Conservation (phyloP, 1,284 basidiomycete species). For the Porodaedalea pini region DNA sequence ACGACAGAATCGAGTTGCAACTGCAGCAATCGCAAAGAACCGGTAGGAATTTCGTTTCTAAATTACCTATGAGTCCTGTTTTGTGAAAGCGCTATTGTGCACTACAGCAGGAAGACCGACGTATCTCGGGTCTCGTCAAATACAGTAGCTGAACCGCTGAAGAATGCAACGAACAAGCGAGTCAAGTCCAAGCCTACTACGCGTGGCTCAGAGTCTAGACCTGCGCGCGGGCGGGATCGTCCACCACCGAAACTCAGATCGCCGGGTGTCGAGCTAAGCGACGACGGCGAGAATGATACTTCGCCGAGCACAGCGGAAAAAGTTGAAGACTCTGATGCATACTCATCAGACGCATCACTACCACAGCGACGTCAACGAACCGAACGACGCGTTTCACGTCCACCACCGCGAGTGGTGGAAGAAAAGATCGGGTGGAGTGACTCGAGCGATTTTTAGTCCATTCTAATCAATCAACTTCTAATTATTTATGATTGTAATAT, state of each 20-base stretch:
- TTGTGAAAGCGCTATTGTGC: neutral
- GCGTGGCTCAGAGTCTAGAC: neutral
- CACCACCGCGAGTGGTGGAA: neutral
- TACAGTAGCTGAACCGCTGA: neutral
- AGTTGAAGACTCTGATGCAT: constrained; percentile 1
- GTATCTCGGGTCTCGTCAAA: neutral
- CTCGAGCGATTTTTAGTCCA: constrained; percentile 11
- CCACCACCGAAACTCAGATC: constrained; percentile 9
- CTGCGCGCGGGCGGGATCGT: neutral
- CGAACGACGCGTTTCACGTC: neutral
- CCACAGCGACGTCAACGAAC: neutral
- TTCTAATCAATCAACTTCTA: neutral
- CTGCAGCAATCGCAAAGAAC: neutral
- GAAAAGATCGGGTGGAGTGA: constrained; percentile 14
- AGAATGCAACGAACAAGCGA: constrained; percentile 13
- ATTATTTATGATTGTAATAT: neutral
- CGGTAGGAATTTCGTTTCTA: neutral
- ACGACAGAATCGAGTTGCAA: constrained; percentile 17
- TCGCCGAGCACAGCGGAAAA: neutral
- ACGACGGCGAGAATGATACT: neutral
- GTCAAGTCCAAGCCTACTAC: neutral
- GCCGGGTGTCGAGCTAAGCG: neutral
- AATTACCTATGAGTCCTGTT: neutral
- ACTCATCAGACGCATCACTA: constrained; percentile 8
- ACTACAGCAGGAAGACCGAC: neutral